Percentiles rank a stretch among this genome's conserved stretches.
These are phyloP conservation scores for Cucumis melo DNA, from an alignment of 306 rosid genomes.

Conservation along the genomic window DNA sequence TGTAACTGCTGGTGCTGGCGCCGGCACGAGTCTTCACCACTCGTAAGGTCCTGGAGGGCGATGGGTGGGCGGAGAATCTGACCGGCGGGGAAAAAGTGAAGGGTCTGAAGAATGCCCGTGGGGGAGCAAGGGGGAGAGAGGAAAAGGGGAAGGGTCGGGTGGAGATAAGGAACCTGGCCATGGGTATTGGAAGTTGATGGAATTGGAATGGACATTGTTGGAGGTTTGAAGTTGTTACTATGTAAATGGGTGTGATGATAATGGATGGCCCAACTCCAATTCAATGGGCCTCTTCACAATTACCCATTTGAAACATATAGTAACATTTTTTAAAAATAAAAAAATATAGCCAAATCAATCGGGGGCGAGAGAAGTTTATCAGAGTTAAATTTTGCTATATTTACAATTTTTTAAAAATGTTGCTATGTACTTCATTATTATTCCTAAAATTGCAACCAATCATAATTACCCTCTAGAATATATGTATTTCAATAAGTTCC, in stretches of 20 bases:
- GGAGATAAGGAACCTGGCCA: slow-evolving; percentile 40
- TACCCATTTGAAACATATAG: too few relatives aligned
- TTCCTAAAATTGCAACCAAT: too few relatives aligned
- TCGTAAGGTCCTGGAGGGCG: slow-evolving; percentile 9
- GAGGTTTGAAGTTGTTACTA: background rate
- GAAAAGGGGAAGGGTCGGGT: slow-evolving; percentile 15
- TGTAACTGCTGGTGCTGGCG: slow-evolving; percentile 33
- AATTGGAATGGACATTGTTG: background rate
- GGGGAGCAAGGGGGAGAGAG: background rate
- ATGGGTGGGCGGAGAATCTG: background rate
- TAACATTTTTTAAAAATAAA: too few relatives aligned
- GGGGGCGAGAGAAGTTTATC: too few relatives aligned
- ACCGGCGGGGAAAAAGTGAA: slow-evolving; percentile 9
- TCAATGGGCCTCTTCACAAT: background rate
- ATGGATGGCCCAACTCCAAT: background rate
- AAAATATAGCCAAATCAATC: too few relatives aligned
- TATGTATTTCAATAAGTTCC: too few relatives aligned
- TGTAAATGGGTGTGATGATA: background rate
- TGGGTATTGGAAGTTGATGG: slow-evolving; percentile 1
- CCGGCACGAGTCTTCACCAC: slow-evolving; percentile 45
- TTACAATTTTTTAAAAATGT: too few relatives aligned
- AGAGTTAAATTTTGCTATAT: too few relatives aligned
- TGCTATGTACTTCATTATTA: too few relatives aligned
- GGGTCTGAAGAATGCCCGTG: slow-evolving; percentile 13
- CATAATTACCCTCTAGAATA: too few relatives aligned